Base-by-base conservation (phyloP, 129 eudicot species). In the Smallanthus sonchifolius region DNA sequence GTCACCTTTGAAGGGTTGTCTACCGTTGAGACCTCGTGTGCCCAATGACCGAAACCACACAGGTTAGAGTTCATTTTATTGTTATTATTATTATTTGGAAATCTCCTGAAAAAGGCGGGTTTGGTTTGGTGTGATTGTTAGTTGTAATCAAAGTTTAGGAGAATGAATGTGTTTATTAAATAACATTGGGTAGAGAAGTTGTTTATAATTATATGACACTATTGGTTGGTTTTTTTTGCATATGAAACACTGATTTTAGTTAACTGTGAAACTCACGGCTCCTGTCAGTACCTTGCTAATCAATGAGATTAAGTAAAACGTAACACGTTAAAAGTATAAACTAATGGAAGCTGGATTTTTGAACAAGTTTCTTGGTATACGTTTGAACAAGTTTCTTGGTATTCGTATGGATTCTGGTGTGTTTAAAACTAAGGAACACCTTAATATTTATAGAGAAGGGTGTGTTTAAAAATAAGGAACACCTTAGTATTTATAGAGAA, bases 1-100 rank as follows among this genome's bases (percentile, higher is more conserved):
- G 47, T 91, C 97, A 1, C 97, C 97, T 9, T 79, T 84, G 9
- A 91, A 88, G 70, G 89, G 95, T 19, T 87, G 97, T 78, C 81
- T 83, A 74, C 88, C 88, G 56, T 40, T 75, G 49, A 82, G 84
- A 73, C 79, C 63, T 69, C 66, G 38, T 39, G 73, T 51, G 84
- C 61, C 69, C 82, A 20, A 81, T 70, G 70, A 86, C 75, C 35
- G 62, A 54, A 54, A 42, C 47, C 40, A 17, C 75, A 70, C 16
- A 62, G 86, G 65, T 77, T 70, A 64, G 73, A 65, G 10, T 11
- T 43, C 5, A 34, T 47, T 36, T 17, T 17, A 67, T 35, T 20
- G 40, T 9, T 11, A 32, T 30, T 60, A 60, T 60, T 61, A 36
- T 6, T 24, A 24, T 47, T 32, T 28, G 38, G 35, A 70, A 70